Conservation (phyloP, 2,329 filamentous ascomycete genomes). For the Aspergillus pseudonomiae region DNA sequence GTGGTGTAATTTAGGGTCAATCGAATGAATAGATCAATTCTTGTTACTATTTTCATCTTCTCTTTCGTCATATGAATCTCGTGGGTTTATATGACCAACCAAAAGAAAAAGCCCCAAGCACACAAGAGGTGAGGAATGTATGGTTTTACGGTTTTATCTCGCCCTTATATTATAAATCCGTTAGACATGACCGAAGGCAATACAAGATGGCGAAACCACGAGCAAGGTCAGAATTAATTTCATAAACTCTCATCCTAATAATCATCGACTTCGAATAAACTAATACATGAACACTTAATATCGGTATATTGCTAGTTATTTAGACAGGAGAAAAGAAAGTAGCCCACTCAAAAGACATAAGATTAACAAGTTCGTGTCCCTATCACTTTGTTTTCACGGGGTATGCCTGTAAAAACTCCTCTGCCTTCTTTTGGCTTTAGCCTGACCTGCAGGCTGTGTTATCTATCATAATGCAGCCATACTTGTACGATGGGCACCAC, state of each 20-base stretch:
- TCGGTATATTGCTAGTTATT: constrained; percentile 4
- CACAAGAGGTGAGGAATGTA: neutral
- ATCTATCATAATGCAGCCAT: constrained; percentile 13
- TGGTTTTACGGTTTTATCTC: neutral
- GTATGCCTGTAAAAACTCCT: constrained; percentile 7
- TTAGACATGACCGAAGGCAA: neutral
- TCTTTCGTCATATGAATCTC: neutral
- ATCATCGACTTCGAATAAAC: neutral
- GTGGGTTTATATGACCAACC: neutral
- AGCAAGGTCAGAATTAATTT: neutral
- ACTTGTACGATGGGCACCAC: constrained; percentile 36
- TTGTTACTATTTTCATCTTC: neutral
- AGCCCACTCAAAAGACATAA: neutral
- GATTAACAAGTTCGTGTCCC: neutral
- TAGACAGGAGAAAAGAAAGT: constrained; percentile 6
- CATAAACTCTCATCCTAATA: neutral
- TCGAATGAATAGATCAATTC: neutral
- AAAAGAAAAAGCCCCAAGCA: neutral
- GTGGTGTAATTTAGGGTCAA: neutral
- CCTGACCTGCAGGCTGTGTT: constrained; percentile 29
- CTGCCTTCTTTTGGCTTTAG: constrained; percentile 11
- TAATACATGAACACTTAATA: neutral
- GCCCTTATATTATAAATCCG: neutral
- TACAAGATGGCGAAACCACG: neutral
- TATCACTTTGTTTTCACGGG: neutral